Evolutionary conservation across 257 asterid species (phyloP).

Genomic region (Rehmannia glutinosa): DNA sequence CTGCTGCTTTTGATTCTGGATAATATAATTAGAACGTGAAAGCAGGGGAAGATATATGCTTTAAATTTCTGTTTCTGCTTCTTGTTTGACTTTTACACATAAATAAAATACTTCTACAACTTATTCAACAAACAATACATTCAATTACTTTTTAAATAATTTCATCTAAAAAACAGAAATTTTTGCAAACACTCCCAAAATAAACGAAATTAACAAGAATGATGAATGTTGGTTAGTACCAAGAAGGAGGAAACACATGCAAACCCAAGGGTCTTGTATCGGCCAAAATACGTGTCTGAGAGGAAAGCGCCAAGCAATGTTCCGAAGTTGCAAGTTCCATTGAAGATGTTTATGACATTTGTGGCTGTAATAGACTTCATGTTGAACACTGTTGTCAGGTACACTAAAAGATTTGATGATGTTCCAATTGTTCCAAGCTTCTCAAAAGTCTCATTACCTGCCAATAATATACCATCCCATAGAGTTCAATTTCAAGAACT

Average conservation of each 20-base stretch:
- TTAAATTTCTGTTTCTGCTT: too few relatives aligned
- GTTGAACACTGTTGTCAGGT: slow-evolving; percentile 48
- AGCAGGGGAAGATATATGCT: too few relatives aligned
- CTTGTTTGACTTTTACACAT: too few relatives aligned
- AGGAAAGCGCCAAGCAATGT: slow-evolving; percentile 50
- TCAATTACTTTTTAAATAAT: too few relatives aligned
- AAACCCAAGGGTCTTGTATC: slow-evolving; percentile 49
- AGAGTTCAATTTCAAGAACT: neutral
- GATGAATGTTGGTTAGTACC: slow-evolving; percentile 29
- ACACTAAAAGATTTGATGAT: slow-evolving; percentile 43
- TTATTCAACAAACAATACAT: too few relatives aligned
- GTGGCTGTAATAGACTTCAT: slow-evolving; percentile 51
- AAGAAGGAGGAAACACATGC: slow-evolving; percentile 51
- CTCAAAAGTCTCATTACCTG: slow-evolving; percentile 68
- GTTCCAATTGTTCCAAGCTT: slow-evolving; percentile 63
- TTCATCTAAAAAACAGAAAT: too few relatives aligned
- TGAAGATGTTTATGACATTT: slow-evolving; percentile 46
- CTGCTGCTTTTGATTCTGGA: too few relatives aligned
- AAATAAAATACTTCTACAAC: too few relatives aligned
- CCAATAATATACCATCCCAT: neutral
- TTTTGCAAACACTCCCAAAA: too few relatives aligned
- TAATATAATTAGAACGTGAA: too few relatives aligned
- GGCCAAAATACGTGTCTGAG: slow-evolving; percentile 55
- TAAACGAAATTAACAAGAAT: too few relatives aligned
- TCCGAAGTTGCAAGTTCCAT: slow-evolving; percentile 58